phyloP scores from a whole-genome alignment of 441 rosid genomes.

The Capsella rubella region DNA sequence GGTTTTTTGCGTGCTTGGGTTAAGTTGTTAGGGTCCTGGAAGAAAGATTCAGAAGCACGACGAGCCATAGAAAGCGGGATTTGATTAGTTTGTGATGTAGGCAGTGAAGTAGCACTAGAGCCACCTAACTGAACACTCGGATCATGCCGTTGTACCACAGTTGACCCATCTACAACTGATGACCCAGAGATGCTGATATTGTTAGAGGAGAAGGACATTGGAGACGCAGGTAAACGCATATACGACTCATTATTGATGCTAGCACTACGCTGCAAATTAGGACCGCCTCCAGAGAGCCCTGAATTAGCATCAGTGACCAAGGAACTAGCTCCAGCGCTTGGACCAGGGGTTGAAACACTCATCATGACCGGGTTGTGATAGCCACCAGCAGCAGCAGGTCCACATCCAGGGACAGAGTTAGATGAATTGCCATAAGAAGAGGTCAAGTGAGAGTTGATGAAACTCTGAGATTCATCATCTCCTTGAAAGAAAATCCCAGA shows the following conservation, averaged over 20 bases:
- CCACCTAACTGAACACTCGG: constrained; percentile 72
- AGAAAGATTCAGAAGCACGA: constrained; percentile 68
- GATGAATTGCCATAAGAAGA: constrained; percentile 84
- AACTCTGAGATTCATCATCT: constrained; percentile 89
- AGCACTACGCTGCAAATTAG: constrained; percentile 93
- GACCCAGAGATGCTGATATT: constrained; percentile 91
- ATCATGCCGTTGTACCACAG: constrained; percentile 79
- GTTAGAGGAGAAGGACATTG: constrained; percentile 95
- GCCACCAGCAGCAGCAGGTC: constrained; percentile 55
- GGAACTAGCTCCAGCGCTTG: constrained; percentile 95
- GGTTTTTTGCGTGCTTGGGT: constrained; percentile 81
- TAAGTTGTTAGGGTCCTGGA: constrained; percentile 73
- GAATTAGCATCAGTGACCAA: constrained; percentile 98
- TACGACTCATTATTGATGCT: constrained; percentile 94
- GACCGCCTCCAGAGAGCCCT: constrained; percentile 80
- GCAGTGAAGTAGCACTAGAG: constrained; percentile 80
- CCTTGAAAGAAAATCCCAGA: constrained; percentile 98
- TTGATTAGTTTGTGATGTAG: constrained; percentile 69
- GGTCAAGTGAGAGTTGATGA: constrained; percentile 86
- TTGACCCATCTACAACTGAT: constrained; percentile 86
- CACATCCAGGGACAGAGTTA: constrained; percentile 78
- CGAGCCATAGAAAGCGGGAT: constrained; percentile 61
- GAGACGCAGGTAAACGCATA: constrained; percentile 95
- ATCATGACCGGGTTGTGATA: constrained; percentile 72
- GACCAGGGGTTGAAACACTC: constrained; percentile 89